Base-by-base conservation (phyloP, 2,329 filamentous ascomycete species). In the Podosphaera xanthii region DNA sequence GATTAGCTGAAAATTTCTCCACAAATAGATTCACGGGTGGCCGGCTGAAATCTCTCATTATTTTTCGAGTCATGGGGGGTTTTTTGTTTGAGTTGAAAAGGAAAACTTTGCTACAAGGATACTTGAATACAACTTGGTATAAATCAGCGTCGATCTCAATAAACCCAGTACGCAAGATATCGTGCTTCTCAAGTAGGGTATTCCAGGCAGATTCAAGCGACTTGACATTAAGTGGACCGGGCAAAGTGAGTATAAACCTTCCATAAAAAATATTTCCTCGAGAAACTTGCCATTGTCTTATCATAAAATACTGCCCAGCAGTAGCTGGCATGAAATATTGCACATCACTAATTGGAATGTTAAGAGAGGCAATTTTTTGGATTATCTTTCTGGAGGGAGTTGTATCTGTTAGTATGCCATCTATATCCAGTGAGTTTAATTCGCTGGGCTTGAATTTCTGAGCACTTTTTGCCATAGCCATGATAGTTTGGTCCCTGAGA, bases 251-350 rank as follows among this genome's bases (percentile, higher is more conserved):
- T 4, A 69, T 71, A 68, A 96, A 95, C 0, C 75, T 77, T 0
- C 87, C 81, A 66, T 84, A 88, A 70, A 94, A 94, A 0, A 87
- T 73, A 0, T 70, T 68, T 0, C 87, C 85, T 1, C 72, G 66
- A 0, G 82, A 80, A 50, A 80, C 81, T 62, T 85, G 77, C 86
- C 87, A 94, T 50, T 80, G 76, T 14, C 80, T 81, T 34, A 96
- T 73, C 81, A 92, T 87, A 69, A 92, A 90, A 0, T 80, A 72
- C 68, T 96, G 89, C 65, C 88, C 86, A 1, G 88, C 77, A 2
- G 86, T 81, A 2, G 83, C 82, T 0, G 87, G 87, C 1, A 91
- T 69, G 0, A 85, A 63, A 0, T 65, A 42, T 0, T 72, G 59
- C 0, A 89, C 67, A 0, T 72, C 71, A 4, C 71, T 70, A 1